Evolutionary conservation across 2,329 filamentous ascomycete species (phyloP), one percentile per base, ranked within the genome.

Genomic region (Xylariaceae sp.): DNA sequence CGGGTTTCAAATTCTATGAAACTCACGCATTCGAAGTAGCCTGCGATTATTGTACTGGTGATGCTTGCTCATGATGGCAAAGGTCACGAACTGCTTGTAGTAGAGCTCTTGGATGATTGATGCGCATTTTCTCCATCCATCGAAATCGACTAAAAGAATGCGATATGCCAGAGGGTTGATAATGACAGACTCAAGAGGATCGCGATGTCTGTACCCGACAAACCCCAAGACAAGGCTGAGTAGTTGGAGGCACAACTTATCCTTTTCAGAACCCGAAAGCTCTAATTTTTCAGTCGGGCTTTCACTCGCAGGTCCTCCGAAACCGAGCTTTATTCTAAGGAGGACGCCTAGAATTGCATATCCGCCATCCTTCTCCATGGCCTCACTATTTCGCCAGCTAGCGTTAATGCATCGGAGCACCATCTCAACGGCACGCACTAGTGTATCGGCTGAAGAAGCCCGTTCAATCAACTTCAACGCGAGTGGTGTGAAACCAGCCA

Each of bases 331-430:
- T 52, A 90, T 89, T 52, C 91, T 87, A 20, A 99, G 75, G 18
- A 98, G 81, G 73, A 92, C 86, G 41, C 89, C 89, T 48, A 99
- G 77, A 37, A 98, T 90, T 21, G 90, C 89, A 70, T 97, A 99
- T 0, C 93, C 96, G 64, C 96, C 95, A 57, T 96, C 92, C 66
- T 90, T 88, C 73, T 99, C 95, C 89, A 99, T 97, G 21, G 95
- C 93, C 71, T 99, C 96, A 64, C 95, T 98, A 64, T 98, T 98
- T 61, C 95, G 85, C 95, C 96, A 99, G 70, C 90, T 98, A 61
- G 90, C 89, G 63, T 90, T 89, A 48, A 97, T 89, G 57, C 90
- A 91, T 62, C 90, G 86, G 60, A 97, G 92, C 21, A 96, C 79
- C 66, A 96, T 89, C 67, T 96, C 87, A 2, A 96, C 86, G 1